Base-by-base conservation (phyloP, 805 yeast species). In the Metschnikowia anglica region DNA sequence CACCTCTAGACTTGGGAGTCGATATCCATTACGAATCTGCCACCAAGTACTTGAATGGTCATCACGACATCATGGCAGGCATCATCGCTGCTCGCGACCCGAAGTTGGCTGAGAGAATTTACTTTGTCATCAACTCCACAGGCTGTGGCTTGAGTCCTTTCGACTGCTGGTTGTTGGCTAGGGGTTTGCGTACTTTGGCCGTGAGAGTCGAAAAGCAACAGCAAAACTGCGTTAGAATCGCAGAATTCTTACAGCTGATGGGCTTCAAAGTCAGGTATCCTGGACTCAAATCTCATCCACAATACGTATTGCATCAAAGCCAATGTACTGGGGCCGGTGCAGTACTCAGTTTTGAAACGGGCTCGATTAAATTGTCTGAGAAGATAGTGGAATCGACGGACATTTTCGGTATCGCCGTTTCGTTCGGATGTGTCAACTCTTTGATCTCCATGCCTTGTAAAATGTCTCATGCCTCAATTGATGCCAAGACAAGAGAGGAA, bases 391-490 rank as follows among this genome's bases (percentile, higher is more conserved):
- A 86, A 53, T 70, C 75, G 34, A 81, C 91, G 17, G 79, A 82
- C 43, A 71, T 91, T 29, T 90, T 85, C 70, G 88, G 90, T 29
- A 88, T 90, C 51, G 87, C 96, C 5, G 97, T 90, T 7, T 85
- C 95, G 9, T 90, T 90, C 66, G 98, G 98, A 17, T 85, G 96
- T 62, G 96, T 91, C 47, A 88, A 88, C 70, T 86, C 96, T 13
- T 74, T 90, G 59, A 88, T 90, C 44, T 88, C 96, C 29, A 78
- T 90, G 82, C 98, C 98, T 12, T 88, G 97, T 64, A 79, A 79
- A 63, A 90, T 90, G 97, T 87, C 96, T 5, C 98, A 90, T 60
- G 97, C 97, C n/a, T 84, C 96, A 2, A 90, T 90, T 49, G 96
- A 89, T 54, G 84, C 89, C 19, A 80, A 86, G 58, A 82, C 88